phyloP scores from a whole-genome alignment of 305 asterid species.

The Coffea humblotiana region DNA sequence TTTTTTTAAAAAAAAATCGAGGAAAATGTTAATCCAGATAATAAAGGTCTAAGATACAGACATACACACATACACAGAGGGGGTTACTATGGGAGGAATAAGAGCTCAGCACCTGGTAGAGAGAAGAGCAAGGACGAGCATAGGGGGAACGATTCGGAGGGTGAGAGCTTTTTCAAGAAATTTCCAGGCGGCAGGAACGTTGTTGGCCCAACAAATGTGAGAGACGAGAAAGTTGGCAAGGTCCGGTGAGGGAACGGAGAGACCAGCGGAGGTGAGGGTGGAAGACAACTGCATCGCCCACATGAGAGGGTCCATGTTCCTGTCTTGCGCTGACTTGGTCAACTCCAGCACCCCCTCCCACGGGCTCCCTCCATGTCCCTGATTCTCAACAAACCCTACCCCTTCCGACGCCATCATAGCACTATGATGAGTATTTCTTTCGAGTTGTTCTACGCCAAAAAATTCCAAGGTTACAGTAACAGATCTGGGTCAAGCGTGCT shows the following conservation, averaged over 20 bases:
- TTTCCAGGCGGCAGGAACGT: conserved; percentile 76
- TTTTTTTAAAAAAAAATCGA: neutral
- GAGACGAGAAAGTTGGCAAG: conserved; percentile 66
- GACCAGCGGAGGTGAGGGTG: conserved; percentile 53
- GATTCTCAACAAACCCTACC: neutral
- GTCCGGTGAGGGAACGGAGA: conserved; percentile 67
- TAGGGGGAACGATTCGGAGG: conserved; percentile 64
- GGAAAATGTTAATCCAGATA: neutral
- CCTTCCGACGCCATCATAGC: conserved; percentile 3
- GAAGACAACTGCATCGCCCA: conserved; percentile 73
- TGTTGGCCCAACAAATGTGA: conserved; percentile 76
- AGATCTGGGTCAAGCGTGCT: too few species aligned
- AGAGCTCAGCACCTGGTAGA: conserved; percentile 50
- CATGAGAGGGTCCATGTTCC: conserved; percentile 59
- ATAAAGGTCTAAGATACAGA: neutral
- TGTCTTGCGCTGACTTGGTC: conserved; percentile 71
- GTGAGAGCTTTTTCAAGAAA: conserved; percentile 73
- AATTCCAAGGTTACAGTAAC: neutral
- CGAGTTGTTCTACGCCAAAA: neutral
- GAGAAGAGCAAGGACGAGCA: conserved; percentile 72
- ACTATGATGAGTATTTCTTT: too few species aligned
- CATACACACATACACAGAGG: too few species aligned
- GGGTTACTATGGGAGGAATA: neutral
- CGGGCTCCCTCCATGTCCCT: conserved; percentile 35
- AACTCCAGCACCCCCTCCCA: conserved; percentile 64